A percentile compares a stretch with the other conserved stretches of the same genome.
Conservation (phyloP, 805 yeast species). For the Candida coleopterorum region DNA sequence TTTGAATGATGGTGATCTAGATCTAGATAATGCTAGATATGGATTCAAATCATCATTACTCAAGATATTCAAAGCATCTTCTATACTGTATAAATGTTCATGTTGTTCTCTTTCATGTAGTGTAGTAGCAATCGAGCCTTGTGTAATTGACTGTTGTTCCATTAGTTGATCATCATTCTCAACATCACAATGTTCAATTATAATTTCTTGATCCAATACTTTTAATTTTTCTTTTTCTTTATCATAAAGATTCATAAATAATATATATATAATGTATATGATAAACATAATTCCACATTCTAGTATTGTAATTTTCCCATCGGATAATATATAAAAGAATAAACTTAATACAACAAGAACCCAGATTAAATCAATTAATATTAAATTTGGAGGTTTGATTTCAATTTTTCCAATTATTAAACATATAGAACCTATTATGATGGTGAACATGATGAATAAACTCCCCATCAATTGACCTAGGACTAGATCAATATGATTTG, state of each 20-base stretch:
- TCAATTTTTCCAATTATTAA: slow-evolving; percentile 18
- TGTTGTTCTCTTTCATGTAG: slow-evolving; percentile 1
- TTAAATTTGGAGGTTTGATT: slow-evolving; percentile 14
- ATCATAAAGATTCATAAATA: slow-evolving; percentile 17
- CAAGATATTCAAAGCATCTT: slow-evolving; percentile 19
- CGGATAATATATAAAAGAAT: slow-evolving; percentile 26
- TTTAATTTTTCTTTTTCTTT: slow-evolving; percentile 14
- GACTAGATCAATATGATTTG: slow-evolving; percentile 27
- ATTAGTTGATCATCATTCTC: too few species aligned
- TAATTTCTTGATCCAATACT: slow-evolving; percentile 9
- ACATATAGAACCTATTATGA: slow-evolving; percentile 32
- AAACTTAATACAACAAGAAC: slow-evolving; percentile 21
- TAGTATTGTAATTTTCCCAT: slow-evolving; percentile 26
- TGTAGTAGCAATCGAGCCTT: neutral
- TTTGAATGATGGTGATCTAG: neutral
- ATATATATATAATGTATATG: slow-evolving; percentile 20
- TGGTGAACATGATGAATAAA: slow-evolving; percentile 25
- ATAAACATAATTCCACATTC: slow-evolving; percentile 26
- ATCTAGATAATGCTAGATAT: slow-evolving; percentile 3
- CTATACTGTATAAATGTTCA: slow-evolving; percentile 17
- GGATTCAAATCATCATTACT: slow-evolving; percentile 14
- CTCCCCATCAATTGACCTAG: slow-evolving; percentile 37
- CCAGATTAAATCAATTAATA: slow-evolving; percentile 26
- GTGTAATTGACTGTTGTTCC: too few species aligned
- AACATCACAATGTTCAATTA: slow-evolving; percentile 3